Base-by-base conservation (phyloP, 2,329 filamentous ascomycete genomes). In the Diaporthe citriasiana region DNA sequence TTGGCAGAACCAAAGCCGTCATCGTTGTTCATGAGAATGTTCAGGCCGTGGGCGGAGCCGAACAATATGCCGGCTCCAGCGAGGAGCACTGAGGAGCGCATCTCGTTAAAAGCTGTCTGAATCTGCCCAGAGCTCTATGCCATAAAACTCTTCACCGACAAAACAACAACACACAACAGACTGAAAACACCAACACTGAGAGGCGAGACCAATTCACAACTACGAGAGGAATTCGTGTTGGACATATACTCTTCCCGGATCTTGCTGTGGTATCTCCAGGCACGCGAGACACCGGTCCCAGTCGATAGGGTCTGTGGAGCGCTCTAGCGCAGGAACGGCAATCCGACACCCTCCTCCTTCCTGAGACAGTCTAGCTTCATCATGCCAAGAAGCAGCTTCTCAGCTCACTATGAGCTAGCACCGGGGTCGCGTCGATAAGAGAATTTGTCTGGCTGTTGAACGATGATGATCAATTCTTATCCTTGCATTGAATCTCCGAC, bases 1-100 rank as follows among this genome's bases (percentile, higher is more conserved):
- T 85, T 84, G 60, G 82, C 81, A n/a, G 80, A 80, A 25, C 81
- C 83, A 71, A 85, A 85, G 42, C 84, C 83, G 75, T 86, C 83
- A 71, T 85, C 83, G 68, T 82, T 83, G 42, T 65, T 65, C 59
- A 65, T 66, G 35, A 70, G 68, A 33, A 70, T 70, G 51, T 70
- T 70, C 17, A 70, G 38, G 17, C 51, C 68, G 2, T 70, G 19
- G 15, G 12, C 7, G 35, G 27, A 60, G 38, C 68, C 38, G 38
- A 68, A 33, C 47, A 68, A 3, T 9, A 51, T 6, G 63, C 63
- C n/a, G 47, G 63, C 40, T 33, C 27, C 59, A 25, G 40, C 45
- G 17, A 68, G 33, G 15, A 68, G 47, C 1, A 12, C 4, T 40
- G 63, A 68, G 47, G n/a, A 68, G 30, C 47, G 63, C 63, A 68